Base-by-base conservation (phyloP, 2,329 filamentous ascomycete species). In the Bretziella fagacearum region DNA sequence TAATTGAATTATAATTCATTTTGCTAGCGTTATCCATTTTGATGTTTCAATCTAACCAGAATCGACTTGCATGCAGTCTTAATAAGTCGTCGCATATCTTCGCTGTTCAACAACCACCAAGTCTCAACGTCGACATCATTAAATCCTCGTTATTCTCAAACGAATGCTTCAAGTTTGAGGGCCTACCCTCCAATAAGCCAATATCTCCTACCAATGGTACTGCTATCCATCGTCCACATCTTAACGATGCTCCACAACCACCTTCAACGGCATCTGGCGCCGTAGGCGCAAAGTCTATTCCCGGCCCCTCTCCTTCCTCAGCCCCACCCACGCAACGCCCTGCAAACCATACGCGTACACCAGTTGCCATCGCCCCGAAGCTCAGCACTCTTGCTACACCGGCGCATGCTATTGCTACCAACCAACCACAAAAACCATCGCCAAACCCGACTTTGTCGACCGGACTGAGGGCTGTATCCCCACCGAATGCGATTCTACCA, bases 21-120 rank as follows among this genome's bases (percentile, higher is more conserved):
- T 15, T 3, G n/a, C 26, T 4, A 27, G 13, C 15, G 15, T 11
- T 17, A 30, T 10, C n/a, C 20, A 13, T 45, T 18, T 40, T 45
- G 15, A 20, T 22, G 15, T 32, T 23, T 32, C 11, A 32, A 26
- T n/a, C 36, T 25, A 40, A 25, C 36, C 32, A 29, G 17, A 25
- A n/a, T 22, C 13, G 4, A 15, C 15, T 29, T 39, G 6, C 7
- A 20, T n/a, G 6, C 20, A 50, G 48, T 33, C 44, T 47, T 8
- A 50, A 50, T 18, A 46, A 50, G 27, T 45, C 47, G 18, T 45
- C 47, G 5, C 39, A 50, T 33, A 47, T 50, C 11, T 50, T 50
- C 29, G 39, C 48, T 17, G 26, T 50, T 11, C 48, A 50, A 22
- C 45, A 29, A 29, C 48, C 48, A 44, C 48, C 48, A 11, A 50